Evolutionary conservation across 176 grass and related monocot species (phyloP).

Genomic region (Triticum aestivum): DNA sequence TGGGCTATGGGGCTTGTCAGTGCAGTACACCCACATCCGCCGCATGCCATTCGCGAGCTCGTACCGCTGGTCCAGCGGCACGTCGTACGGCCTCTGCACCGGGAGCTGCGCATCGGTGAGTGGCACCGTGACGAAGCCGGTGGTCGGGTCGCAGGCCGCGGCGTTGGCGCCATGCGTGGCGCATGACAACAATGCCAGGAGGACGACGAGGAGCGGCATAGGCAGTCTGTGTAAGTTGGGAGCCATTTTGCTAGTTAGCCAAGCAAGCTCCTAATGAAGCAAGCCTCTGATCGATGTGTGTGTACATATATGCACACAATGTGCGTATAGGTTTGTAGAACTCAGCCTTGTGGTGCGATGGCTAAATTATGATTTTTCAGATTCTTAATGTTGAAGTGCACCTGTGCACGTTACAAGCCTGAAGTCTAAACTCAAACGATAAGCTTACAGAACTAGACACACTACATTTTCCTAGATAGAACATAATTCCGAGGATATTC

Average conservation of each 20-base stretch:
- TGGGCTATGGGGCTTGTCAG: slow-evolving; percentile 31
- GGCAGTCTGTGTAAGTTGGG: too few species aligned
- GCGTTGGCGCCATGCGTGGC: not conserved
- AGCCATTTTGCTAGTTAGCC: not conserved
- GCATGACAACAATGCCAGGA: not conserved
- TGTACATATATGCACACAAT: not conserved
- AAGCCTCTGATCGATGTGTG: not conserved
- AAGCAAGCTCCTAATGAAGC: not conserved
- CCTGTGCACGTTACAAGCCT: not conserved
- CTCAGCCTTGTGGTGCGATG: not conserved
- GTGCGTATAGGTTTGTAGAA: not conserved
- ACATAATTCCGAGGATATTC: not conserved
- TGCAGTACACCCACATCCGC: slow-evolving; percentile 37
- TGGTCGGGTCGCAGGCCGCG: not conserved
- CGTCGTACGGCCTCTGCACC: slow-evolving; percentile 37
- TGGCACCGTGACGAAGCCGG: slow-evolving; percentile 32
- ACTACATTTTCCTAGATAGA: not conserved
- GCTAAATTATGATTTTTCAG: not conserved
- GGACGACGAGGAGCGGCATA: not conserved
- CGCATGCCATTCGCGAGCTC: slow-evolving; percentile 12
- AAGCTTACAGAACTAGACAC: not conserved
- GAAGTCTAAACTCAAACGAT: not conserved
- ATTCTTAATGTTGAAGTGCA: not conserved
- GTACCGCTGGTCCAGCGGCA: slow-evolving; percentile 6
- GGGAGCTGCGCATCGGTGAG: slow-evolving; percentile 20